A percentile compares a stretch with the other conserved stretches of the same genome.
phyloP scores from a whole-genome alignment of 148 eudicot genomes.

The Rhododendron kiyosumense region DNA sequence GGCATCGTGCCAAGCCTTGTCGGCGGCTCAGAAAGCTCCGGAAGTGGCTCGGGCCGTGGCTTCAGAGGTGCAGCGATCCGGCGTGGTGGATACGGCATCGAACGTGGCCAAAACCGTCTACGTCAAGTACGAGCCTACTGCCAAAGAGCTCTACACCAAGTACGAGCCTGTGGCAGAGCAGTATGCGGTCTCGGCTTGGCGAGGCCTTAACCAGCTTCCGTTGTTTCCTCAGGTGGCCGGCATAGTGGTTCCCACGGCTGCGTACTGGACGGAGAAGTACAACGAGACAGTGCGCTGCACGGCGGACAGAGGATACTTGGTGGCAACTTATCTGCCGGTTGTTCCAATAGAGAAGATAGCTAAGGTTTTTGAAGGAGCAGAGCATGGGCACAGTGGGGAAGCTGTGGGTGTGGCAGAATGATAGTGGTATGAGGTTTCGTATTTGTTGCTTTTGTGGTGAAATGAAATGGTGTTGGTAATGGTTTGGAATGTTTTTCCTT shows the following conservation, averaged over 20 bases:
- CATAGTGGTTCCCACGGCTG: conserved; percentile 50
- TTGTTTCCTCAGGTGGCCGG: conserved; percentile 53
- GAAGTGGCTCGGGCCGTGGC: conserved; percentile 34
- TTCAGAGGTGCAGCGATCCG: conserved; percentile 29
- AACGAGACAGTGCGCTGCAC: conserved; percentile 35
- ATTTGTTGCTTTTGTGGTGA: neutral
- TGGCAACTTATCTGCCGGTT: conserved; percentile 46
- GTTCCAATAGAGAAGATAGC: conserved; percentile 64
- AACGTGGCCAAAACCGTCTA: conserved; percentile 33
- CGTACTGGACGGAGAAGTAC: conserved; percentile 56
- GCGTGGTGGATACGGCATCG: conserved; percentile 28
- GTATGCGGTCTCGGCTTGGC: conserved; percentile 63
- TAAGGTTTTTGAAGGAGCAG: conserved; percentile 36
- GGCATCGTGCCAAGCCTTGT: conserved; percentile 13
- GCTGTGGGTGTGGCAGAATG: neutral
- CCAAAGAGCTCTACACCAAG: conserved; percentile 40
- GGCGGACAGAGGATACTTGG: conserved; percentile 37
- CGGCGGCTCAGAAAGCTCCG: conserved; percentile 31
- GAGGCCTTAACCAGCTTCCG: conserved; percentile 43
- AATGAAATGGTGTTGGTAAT: neutral
- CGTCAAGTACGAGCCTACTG: conserved; percentile 45
- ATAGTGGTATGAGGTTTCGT: neutral
- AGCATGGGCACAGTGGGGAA: conserved; percentile 13
- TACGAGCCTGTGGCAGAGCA: conserved; percentile 67
- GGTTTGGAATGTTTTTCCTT: neutral